Percentiles rank a stretch among this genome's conserved stretches.
Evolutionary conservation across 371 early-diverging fungal species (phyloP).

Genomic region (Fennellomyces sp.): DNA sequence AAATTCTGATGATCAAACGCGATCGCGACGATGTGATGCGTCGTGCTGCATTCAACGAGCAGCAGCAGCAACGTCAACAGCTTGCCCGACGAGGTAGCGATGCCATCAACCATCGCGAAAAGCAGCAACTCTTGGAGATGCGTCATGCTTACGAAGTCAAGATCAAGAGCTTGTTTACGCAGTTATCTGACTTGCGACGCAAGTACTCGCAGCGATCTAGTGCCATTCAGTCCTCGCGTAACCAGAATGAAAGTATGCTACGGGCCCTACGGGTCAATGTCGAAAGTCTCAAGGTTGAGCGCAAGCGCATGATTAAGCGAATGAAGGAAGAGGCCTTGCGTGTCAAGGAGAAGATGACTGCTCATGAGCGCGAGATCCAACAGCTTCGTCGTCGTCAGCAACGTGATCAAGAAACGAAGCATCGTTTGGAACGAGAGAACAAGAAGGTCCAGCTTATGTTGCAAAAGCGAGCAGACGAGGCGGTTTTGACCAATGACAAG

Average conservation of each 20-base stretch:
- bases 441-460: constrained; percentile 59
- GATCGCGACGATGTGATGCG: constrained; percentile 60
- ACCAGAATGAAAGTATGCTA: constrained; percentile 54
- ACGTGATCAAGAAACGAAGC: constrained; percentile 64
- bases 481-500: constrained; percentile 57
- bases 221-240: constrained; percentile 55
- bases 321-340: constrained; percentile 76
- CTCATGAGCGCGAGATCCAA: constrained; percentile 75
- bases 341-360: constrained; percentile 63
- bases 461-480: constrained; percentile 56
- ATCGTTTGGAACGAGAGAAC: constrained; percentile 67
- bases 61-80: constrained; percentile 25
- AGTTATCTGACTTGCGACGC: constrained; percentile 63
- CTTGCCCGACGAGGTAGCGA: constrained; percentile 14
- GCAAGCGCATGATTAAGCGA: constrained; percentile 76
- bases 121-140: constrained; percentile 30
- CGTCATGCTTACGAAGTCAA: constrained; percentile 67
- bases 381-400: constrained; percentile 67
- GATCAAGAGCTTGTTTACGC: constrained; percentile 43
- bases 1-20: constrained; percentile 58
- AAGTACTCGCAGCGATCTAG: constrained; percentile 61
- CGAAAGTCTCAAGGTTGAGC: constrained; percentile 72
- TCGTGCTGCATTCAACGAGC: constrained; percentile 38
- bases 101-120: constrained; percentile 12
- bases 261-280: constrained; percentile 55